Evolutionary conservation across 169 alveolate species (phyloP).

Genomic region (Eimeria tenella): DNA sequence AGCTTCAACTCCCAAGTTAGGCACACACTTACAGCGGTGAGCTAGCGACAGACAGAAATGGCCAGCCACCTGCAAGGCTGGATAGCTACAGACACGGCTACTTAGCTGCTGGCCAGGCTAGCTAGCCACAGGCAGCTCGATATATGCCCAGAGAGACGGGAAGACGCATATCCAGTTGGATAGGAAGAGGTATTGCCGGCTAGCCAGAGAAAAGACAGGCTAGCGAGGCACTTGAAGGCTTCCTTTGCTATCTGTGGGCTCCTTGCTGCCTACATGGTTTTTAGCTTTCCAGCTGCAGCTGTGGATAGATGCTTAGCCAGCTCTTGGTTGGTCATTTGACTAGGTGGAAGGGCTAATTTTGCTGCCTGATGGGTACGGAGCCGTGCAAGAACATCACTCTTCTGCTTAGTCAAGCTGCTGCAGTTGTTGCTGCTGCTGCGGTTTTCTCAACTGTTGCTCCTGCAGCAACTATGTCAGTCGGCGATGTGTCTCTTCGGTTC

Average conservation of each 20-base stretch:
- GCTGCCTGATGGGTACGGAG: not conserved
- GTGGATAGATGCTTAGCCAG: not conserved
- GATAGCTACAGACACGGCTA: not conserved
- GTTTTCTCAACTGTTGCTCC: not conserved
- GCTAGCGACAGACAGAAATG: not conserved
- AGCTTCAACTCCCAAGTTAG: not conserved
- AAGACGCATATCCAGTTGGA: no score
- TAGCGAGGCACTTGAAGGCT: no score
- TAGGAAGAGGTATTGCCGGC: no score
- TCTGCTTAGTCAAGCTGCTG: not conserved
- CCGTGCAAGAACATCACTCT: not conserved
- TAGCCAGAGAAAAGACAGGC: no score
- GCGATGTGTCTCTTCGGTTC: not conserved
- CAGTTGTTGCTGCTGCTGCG: not conserved
- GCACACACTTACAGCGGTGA: not conserved
- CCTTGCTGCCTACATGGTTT: not conserved
- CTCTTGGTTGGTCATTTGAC: not conserved
- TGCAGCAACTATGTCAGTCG: constrained; percentile 15
- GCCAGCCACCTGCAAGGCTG: not conserved
- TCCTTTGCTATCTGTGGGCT: not conserved
- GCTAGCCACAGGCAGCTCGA: not conserved
- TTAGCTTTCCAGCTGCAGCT: not conserved
- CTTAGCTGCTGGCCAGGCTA: not conserved
- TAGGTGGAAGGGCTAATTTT: not conserved
- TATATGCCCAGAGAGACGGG: no score